These are phyloP conservation scores for Vitis hybrid DNA, from an alignment of 177 flowering plant genomes.

Conservation along the genomic window DNA sequence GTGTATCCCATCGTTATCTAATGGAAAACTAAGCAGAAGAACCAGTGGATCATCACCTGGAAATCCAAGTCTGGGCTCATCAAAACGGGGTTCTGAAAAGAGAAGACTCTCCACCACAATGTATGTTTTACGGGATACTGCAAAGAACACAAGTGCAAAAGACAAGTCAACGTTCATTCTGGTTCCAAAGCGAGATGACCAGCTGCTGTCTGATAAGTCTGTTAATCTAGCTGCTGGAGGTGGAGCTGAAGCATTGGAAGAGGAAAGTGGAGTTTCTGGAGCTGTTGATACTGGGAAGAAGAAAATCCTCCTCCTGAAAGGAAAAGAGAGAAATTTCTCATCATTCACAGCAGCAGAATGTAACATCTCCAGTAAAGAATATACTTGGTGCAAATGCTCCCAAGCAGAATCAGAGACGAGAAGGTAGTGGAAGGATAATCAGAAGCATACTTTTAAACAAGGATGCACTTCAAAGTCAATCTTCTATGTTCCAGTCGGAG, in stretches of 20 bases:
- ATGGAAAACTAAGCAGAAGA: slow-evolving; percentile 63
- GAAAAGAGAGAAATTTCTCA: slow-evolving; percentile 65
- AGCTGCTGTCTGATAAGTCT: slow-evolving; percentile 43
- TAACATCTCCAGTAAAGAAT: slow-evolving; percentile 35
- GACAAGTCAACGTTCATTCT: slow-evolving; percentile 55
- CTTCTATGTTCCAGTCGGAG: slow-evolving; percentile 43
- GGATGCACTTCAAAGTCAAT: slow-evolving; percentile 48
- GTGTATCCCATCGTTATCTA: slow-evolving; percentile 51
- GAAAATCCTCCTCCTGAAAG: slow-evolving; percentile 70
- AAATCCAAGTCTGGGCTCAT: slow-evolving; percentile 47
- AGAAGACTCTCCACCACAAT: slow-evolving; percentile 41
- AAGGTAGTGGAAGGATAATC: slow-evolving; percentile 62
- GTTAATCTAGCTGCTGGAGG: slow-evolving; percentile 25
- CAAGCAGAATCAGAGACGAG: slow-evolving; percentile 61
- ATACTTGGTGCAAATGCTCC: slow-evolving; percentile 18
- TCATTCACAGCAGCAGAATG: slow-evolving; percentile 32
- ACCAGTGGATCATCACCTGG: slow-evolving; percentile 38
- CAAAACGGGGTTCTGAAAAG: slow-evolving; percentile 65
- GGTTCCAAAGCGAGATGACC: slow-evolving; percentile 54
- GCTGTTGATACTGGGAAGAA: slow-evolving; percentile 49
- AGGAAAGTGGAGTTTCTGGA: slow-evolving; percentile 49
- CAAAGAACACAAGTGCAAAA: slow-evolving; percentile 49
- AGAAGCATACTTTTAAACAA: slow-evolving; percentile 64
- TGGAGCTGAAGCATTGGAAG: slow-evolving; percentile 46
- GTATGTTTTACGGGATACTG: slow-evolving; percentile 70